These are phyloP conservation scores for Coemansia sp. DNA, from an alignment of 192 early-diverging fungal species.

Conservation along the genomic window DNA sequence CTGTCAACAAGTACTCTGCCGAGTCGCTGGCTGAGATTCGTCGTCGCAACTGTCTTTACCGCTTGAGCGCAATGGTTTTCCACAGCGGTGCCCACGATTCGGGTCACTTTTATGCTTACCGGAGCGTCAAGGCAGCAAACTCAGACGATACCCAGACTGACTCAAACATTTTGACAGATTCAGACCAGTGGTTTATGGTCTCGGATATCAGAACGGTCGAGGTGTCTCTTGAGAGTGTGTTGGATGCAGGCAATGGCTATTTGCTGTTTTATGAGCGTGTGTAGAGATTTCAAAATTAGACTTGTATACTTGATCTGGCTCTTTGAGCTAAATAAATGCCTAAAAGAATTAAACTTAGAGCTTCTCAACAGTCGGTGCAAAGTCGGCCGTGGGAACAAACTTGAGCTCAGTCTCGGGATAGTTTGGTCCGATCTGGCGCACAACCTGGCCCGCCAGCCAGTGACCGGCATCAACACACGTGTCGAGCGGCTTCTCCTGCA, in stretches of 20 bases:
- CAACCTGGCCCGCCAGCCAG: slow-evolving; percentile 86
- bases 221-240: slow-evolving; percentile 43
- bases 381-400: slow-evolving; percentile 28
- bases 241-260: slow-evolving; percentile 51
- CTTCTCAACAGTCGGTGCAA: slow-evolving; percentile 40
- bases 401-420: slow-evolving; percentile 62
- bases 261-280: slow-evolving; percentile 56
- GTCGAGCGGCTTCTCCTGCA: slow-evolving; percentile 67
- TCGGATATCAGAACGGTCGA: slow-evolving; percentile 58
- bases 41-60: slow-evolving; percentile 59
- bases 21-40: slow-evolving; percentile 20
- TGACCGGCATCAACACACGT: slow-evolving; percentile 81
- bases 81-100: slow-evolving; percentile 84
- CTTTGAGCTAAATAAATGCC: background rate
- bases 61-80: slow-evolving; percentile 74
- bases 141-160: background rate
- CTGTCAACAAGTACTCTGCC: background rate
- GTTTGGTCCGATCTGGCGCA: slow-evolving; percentile 73
- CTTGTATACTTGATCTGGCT: background rate
- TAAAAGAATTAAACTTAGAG: slow-evolving; percentile 13
- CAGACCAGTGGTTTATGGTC: slow-evolving; percentile 62
- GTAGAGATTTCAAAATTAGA: slow-evolving; percentile 2
- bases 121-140: slow-evolving; percentile 48
- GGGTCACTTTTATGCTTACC: slow-evolving; percentile 90
- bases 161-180: background rate